phyloP scores from a whole-genome alignment of 345 rosid species.

The Hypericum perforatum region DNA sequence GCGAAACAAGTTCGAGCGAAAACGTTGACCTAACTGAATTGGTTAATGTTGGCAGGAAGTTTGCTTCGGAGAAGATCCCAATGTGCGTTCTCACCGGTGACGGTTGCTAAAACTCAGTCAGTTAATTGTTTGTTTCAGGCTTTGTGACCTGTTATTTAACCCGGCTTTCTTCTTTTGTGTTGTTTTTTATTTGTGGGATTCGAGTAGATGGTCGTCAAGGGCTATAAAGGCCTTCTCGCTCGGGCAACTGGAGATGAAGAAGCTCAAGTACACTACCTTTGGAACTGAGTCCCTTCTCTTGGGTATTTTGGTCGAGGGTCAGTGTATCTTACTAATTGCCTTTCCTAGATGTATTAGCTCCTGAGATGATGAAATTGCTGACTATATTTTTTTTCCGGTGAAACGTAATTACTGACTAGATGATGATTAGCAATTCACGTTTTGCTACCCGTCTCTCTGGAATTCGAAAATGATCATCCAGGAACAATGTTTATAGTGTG shows the following conservation, averaged over 20 bases:
- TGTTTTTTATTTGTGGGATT: neutral
- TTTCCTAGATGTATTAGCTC: neutral
- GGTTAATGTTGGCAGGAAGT: constrained; percentile 38
- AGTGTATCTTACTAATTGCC: constrained; percentile 4
- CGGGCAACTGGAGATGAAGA: constrained; percentile 87
- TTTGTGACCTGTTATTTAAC: neutral
- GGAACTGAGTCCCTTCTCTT: constrained; percentile 80
- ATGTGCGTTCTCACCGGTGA: constrained; percentile 29
- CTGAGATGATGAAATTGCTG: too few species aligned
- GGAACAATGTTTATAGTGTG: too few species aligned
- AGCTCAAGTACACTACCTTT: constrained; percentile 67
- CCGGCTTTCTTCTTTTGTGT: neutral
- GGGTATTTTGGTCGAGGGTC: constrained; percentile 93
- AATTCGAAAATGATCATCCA: too few species aligned
- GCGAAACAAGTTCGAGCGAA: too few species aligned
- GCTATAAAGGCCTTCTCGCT: constrained; percentile 69
- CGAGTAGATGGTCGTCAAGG: constrained; percentile 82
- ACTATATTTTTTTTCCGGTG: too few species aligned
- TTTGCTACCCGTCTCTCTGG: too few species aligned
- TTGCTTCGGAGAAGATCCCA: constrained; percentile 41
- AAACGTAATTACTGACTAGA: too few species aligned
- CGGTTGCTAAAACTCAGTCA: neutral
- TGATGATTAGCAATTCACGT: too few species aligned
- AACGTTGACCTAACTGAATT: neutral
- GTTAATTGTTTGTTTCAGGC: neutral